Evolutionary conservation across 2,329 filamentous ascomycete genomes (phyloP).

Genomic region (Penicillium palitans): DNA sequence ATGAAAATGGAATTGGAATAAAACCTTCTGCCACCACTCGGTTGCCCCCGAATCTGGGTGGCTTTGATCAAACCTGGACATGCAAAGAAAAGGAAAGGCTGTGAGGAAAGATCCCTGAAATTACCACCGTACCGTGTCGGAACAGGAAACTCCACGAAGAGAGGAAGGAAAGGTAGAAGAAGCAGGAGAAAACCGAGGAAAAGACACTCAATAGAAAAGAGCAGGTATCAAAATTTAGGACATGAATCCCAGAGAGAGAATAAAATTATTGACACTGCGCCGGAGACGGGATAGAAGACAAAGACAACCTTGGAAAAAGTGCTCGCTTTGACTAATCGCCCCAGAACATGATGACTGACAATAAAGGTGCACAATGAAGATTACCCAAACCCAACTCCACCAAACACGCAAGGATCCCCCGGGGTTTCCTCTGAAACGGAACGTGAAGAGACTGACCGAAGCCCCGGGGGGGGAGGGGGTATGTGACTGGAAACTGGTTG

Average conservation of each 20-base stretch:
- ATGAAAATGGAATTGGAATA: neutral
- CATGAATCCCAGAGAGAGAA: conserved; percentile 8
- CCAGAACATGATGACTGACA: conserved; percentile 5
- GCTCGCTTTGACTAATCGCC: neutral
- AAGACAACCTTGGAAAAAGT: neutral
- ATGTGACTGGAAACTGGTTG: conserved; percentile 6
- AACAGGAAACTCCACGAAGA: neutral
- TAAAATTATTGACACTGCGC: conserved; percentile 6
- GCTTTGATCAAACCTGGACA: neutral
- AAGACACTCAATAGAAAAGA: conserved; percentile 1
- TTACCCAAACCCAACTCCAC: conserved; percentile 11
- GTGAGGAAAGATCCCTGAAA: neutral
- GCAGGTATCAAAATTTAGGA: conserved; percentile 13
- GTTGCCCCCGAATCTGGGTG: neutral
- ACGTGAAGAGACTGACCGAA: neutral
- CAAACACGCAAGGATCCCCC: conserved; percentile 8
- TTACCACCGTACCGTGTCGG: neutral
- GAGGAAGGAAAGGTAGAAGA: neutral
- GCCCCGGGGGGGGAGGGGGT: conserved; percentile 2
- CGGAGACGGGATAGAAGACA: neutral
- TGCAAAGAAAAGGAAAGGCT: neutral
- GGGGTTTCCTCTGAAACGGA: neutral
- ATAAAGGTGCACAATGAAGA: neutral
- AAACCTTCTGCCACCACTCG: neutral
- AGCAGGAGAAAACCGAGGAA: conserved; percentile 4